A percentile compares a stretch with the other conserved stretches of the same genome.
Conservation (phyloP, 2,329 filamentous ascomycete species). For the Talaromyces sp. region DNA sequence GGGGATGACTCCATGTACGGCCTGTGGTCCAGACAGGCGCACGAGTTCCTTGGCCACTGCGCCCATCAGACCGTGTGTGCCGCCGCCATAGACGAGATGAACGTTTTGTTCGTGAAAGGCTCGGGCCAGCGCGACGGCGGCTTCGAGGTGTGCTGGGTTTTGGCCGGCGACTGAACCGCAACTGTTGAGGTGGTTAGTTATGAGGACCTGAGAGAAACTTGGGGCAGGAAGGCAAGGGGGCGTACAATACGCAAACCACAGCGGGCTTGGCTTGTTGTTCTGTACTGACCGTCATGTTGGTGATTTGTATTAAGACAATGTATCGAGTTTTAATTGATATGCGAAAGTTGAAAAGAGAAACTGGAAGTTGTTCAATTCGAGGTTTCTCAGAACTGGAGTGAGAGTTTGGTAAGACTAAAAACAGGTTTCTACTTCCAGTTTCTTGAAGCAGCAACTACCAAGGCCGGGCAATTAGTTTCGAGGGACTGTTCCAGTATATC, state of each 20-base stretch:
- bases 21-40: constrained; percentile 67
- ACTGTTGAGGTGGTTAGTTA: constrained; percentile 36
- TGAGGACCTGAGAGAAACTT: constrained; percentile 1
- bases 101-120: constrained; percentile 72
- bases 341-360: neutral
- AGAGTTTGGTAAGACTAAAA: neutral
- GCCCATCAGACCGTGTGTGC: constrained; percentile 92
- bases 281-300: neutral
- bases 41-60: constrained; percentile 84
- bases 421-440: neutral
- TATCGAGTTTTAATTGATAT: neutral
- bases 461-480: neutral
- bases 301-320: neutral
- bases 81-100: constrained; percentile 81
- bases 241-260: constrained; percentile 81
- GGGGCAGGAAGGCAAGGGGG: neutral
- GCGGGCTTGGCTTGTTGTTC: constrained; percentile 36
- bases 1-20: constrained; percentile 92
- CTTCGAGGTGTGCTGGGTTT: constrained; percentile 67
- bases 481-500: neutral
- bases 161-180: constrained; percentile 76
- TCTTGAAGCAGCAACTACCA: neutral
- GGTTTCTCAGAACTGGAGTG: neutral
- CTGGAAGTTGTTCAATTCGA: neutral
- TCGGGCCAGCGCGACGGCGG: constrained; percentile 68